Evolutionary conservation across 345 rosid genomes (phyloP), one percentile per base, ranked within the genome.

Genomic region (Mallotus nudiflorus): DNA sequence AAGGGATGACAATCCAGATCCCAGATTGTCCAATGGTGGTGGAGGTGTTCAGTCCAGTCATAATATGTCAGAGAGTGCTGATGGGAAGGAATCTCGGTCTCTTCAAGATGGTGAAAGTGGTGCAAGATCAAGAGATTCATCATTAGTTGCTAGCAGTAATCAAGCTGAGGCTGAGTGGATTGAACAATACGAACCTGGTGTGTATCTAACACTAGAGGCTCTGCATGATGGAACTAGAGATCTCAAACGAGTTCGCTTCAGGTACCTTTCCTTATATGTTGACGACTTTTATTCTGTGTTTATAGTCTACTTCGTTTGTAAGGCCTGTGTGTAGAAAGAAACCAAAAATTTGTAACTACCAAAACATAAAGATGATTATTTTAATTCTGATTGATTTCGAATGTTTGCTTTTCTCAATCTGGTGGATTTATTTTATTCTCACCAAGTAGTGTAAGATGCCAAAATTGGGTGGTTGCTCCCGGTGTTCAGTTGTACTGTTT

Each of bases 201-300:
- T 95, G 54, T 95, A 89, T 72, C 89, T 92, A 71, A 92, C 99
- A 60, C 89, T 95, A 10, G 82, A 90, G 73, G 91, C 96, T 20
- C 72, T 95, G 62, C 93, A 73, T 9, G 97, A 92, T 66, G 99
- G 99, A 76, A 89, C 97, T n/a, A 92, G 98, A 78, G 99, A 92
- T 82, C 92, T 95, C 69, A 95, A 89, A 82, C 86, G 99, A 65
- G 98, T 95, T 72, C 97, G 99, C 68, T 95, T 95, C 91, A 95
- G 99, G 99, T 95, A 85, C 63, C 70, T 57, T 0, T 42, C 11
- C 46, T 12, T 42, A 1, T 12, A 42, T n/a, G 9, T 42, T 42
- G 7, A 4, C 9, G 46, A 42, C 9, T 2, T 42, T 5, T 45
- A 1, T 11, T 48, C 35, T 64, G 22, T 46, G 40, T 24, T 42